Base-by-base conservation (phyloP, 75 land plant species). In the Pseudotsuga menziesii region DNA sequence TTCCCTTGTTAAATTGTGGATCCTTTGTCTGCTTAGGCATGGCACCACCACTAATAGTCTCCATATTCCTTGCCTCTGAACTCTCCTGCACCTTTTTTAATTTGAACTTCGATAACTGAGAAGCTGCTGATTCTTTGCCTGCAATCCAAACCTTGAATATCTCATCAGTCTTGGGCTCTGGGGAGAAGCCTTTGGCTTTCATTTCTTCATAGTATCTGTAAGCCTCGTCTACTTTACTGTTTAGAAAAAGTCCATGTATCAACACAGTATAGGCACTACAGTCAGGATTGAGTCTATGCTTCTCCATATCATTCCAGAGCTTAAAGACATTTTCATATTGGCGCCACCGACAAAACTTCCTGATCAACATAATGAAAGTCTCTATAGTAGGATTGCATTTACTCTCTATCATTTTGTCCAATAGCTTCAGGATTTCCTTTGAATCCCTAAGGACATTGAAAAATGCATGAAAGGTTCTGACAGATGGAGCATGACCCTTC, bases 341-440 rank as follows among this genome's bases (percentile, higher is more conserved):
- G 44, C 62, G 57, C 89, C 87, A 85, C 20, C 85, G 76, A 60
- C 82, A 84, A 48, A 89, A 81, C 73, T 85, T 89, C 74, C 85
- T 85, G 13, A 87, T 87, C 62, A 89, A 78, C 91, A 89, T 84
- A 29, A 81, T 87, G 78, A 86, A 95, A 2, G 90, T 93, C 26
- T 87, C 92, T 29, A 58, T 80, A 36, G 57, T 83, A 13, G 97
- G 90, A 8, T 55, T 48, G 72, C 92, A 88, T 2, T 88, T 92
- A n/a, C 66, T 82, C 77, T 76, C 60, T 25, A 77, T 83, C 98
- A 95, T 95, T 61, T 80, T 86, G 61, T 86, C 79, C 81, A 95
- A 84, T 5, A 95, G 81, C 67, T 78, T 79, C 79, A 92, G 83
- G 1, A 85, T 85, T 58, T 89, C 97, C 59, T 89, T 91, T 5